A percentile compares a stretch with the other conserved stretches of the same genome.
phyloP scores from a whole-genome alignment of 2,329 filamentous ascomycete genomes.

The Emericellopsis atlantica region DNA sequence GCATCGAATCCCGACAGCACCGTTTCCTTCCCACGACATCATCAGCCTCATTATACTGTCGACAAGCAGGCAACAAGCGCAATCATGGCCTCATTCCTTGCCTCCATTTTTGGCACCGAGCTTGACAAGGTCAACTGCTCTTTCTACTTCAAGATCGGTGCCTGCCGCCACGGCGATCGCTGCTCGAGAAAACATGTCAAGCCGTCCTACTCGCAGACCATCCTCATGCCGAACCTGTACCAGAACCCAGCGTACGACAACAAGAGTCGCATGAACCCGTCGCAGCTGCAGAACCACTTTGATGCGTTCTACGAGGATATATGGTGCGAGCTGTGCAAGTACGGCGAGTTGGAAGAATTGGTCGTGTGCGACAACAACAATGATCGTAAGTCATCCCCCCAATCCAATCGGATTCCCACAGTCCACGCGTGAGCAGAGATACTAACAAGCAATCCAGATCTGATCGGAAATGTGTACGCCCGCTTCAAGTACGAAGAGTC shows the following conservation, averaged over 20 bases:
- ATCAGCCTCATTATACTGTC: neutral
- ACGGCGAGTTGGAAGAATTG: slow-evolving; percentile 92
- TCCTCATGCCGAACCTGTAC: slow-evolving; percentile 96
- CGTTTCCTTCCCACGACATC: neutral
- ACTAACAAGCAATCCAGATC: slow-evolving; percentile 39
- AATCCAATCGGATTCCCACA: neutral
- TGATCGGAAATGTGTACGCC: slow-evolving; percentile 98
- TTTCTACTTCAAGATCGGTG: slow-evolving; percentile 97
- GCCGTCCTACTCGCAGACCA: slow-evolving; percentile 93
- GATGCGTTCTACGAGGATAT: slow-evolving; percentile 99
- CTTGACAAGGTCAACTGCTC: slow-evolving; percentile 99
- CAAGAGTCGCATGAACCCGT: slow-evolving; percentile 92
- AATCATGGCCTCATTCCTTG: slow-evolving; percentile 90
- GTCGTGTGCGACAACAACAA: slow-evolving; percentile 99
- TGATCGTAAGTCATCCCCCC: slow-evolving; percentile 52
- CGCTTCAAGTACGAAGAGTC: slow-evolving; percentile 99
- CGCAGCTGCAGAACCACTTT: slow-evolving; percentile 97
- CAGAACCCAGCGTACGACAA: slow-evolving; percentile 97
- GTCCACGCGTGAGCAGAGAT: slow-evolving; percentile 9
- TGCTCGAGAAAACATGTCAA: slow-evolving; percentile 99
- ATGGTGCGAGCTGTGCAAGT: slow-evolving; percentile 99
- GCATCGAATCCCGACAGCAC: neutral
- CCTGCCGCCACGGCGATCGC: slow-evolving; percentile 94
- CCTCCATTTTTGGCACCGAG: slow-evolving; percentile 98
- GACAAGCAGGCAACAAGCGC: neutral